Evolutionary conservation across 768 basidiomycete species (phyloP).

Genomic region (Coprinopsis sp.): DNA sequence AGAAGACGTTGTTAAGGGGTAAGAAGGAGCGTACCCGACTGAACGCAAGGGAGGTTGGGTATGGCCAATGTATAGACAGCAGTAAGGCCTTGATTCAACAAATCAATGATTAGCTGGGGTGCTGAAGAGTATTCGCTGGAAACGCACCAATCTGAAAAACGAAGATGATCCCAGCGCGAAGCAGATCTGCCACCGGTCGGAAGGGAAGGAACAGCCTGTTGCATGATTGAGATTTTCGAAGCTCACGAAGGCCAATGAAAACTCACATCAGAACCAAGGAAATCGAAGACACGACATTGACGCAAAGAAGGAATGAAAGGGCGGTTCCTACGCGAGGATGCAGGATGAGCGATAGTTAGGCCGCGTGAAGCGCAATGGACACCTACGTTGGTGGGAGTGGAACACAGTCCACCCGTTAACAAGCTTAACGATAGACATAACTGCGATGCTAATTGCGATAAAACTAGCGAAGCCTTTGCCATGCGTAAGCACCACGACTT

Average conservation of each 20-base stretch:
- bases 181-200: slow-evolving; percentile 5
- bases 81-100: slow-evolving; percentile 24
- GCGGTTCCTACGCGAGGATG: not conserved
- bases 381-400: slow-evolving; percentile 29
- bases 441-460: slow-evolving; percentile 26
- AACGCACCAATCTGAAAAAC: slow-evolving; percentile 8
- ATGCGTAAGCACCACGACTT: not conserved
- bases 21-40: slow-evolving; percentile 22
- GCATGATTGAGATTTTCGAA: not conserved
- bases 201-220: not conserved
- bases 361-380: not conserved
- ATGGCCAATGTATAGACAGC: slow-evolving; percentile 27
- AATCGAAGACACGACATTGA: slow-evolving; percentile 4
- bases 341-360: not conserved
- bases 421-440: slow-evolving; percentile 30
- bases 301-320: not conserved
- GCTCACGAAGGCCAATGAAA: not conserved
- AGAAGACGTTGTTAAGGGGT: not conserved
- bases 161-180: not conserved
- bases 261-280: slow-evolving; percentile 4
- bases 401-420: slow-evolving; percentile 31
- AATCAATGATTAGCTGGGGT: slow-evolving; percentile 3
- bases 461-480: slow-evolving; percentile 28
- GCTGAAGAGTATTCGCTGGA: not conserved
- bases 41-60: slow-evolving; percentile 30